Conservation (phyloP, 1,139 yeast genomes). For the Taphrina flavorubra region DNA sequence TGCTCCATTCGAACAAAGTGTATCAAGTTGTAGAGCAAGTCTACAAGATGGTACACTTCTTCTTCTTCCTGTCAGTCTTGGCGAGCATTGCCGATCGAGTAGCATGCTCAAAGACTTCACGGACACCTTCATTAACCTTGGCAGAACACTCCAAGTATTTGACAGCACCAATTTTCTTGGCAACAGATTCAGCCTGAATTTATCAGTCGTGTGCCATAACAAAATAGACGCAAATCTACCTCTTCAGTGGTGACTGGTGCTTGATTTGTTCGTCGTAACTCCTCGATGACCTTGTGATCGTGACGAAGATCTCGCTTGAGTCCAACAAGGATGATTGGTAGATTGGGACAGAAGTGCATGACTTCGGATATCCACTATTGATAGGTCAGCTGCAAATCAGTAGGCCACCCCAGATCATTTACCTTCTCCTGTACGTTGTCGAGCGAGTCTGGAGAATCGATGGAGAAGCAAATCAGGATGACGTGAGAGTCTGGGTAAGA, state of each 20-base stretch:
- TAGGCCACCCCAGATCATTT: background rate
- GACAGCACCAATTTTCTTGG: slow-evolving; percentile 84
- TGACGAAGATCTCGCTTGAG: slow-evolving; percentile 89
- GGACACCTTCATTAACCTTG: slow-evolving; percentile 63
- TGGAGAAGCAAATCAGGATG: slow-evolving; percentile 83
- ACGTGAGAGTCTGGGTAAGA: slow-evolving; percentile 94
- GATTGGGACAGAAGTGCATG: slow-evolving; percentile 77
- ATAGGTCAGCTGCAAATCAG: background rate
- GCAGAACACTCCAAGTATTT: slow-evolving; percentile 94
- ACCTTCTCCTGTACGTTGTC: slow-evolving; percentile 56
- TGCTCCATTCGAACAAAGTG: slow-evolving; percentile 12
- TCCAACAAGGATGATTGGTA: slow-evolving; percentile 83
- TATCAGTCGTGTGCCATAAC: slow-evolving; percentile 46
- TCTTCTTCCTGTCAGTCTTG: slow-evolving; percentile 43
- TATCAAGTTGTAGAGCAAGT: background rate
- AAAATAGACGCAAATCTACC: slow-evolving; percentile 48
- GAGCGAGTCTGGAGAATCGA: slow-evolving; percentile 81
- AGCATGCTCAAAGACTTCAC: slow-evolving; percentile 49
- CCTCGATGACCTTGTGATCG: slow-evolving; percentile 77
- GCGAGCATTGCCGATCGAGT: slow-evolving; percentile 56
- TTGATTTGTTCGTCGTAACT: slow-evolving; percentile 72
- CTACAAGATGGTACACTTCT: slow-evolving; percentile 42
- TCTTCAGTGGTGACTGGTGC: slow-evolving; percentile 62
- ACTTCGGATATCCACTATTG: slow-evolving; percentile 74
- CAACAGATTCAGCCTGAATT: slow-evolving; percentile 70